Conservation (phyloP, 2,329 filamentous ascomycete species). For the Ambrosiella xylebori region DNA sequence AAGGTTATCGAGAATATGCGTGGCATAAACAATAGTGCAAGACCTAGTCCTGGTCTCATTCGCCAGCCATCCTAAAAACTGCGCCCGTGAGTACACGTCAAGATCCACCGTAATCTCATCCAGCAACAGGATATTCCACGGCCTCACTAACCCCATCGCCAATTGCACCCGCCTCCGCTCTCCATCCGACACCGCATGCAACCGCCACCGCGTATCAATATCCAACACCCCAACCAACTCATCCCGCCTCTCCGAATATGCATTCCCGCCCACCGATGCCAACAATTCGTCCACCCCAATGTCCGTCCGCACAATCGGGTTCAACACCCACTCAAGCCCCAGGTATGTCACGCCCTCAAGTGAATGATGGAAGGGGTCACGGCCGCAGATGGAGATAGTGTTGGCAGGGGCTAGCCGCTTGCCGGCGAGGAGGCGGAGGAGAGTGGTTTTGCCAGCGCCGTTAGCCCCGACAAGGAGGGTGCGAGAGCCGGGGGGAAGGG, state of each 20-base stretch:
- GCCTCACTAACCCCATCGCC: constrained; percentile 83
- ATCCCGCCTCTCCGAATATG: constrained; percentile 65
- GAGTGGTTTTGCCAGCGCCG: constrained; percentile 90
- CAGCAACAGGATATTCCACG: constrained; percentile 78
- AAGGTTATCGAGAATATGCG: constrained; percentile 90
- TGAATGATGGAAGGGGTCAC: constrained; percentile 80
- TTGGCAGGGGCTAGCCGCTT: constrained; percentile 73
- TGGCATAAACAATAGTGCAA: constrained; percentile 93
- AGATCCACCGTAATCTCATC: constrained; percentile 97
- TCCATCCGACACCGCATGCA: constrained; percentile 90
- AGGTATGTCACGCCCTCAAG: constrained; percentile 94
- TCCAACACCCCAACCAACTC: constrained; percentile 79
- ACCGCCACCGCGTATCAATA: constrained; percentile 80
- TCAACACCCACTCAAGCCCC: constrained; percentile 93
- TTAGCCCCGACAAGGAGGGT: constrained; percentile 92
- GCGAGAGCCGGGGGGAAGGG: constrained; percentile 65
- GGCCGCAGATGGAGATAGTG: constrained; percentile 60
- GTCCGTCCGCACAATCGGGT: constrained; percentile 87
- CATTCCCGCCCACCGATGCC: constrained; percentile 67
- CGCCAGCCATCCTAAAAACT: constrained; percentile 76
- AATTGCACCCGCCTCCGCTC: constrained; percentile 84
- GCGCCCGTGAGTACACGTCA: constrained; percentile 66
- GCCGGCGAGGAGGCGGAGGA: constrained; percentile 82
- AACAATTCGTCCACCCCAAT: constrained; percentile 82
- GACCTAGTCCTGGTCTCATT: constrained; percentile 64